phyloP scores from a whole-genome alignment of 148 eudicot genomes.

The Camellia granthamiana region DNA sequence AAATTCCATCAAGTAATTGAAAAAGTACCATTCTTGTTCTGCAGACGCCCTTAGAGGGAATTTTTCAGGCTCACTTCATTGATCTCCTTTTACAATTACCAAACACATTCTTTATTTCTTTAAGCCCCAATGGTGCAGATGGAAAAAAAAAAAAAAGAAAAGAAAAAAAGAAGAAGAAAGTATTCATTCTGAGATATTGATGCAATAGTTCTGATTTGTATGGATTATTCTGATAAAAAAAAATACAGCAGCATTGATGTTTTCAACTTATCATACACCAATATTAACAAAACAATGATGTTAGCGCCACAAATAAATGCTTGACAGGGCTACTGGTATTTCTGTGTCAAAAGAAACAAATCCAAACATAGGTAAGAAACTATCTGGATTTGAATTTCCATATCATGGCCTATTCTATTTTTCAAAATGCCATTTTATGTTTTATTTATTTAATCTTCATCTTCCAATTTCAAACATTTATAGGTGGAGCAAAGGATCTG shows the following conservation, averaged over 20 bases:
- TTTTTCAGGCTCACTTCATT: not conserved
- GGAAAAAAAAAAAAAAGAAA: too few species aligned
- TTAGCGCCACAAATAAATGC: not conserved
- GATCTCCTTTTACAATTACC: not conserved
- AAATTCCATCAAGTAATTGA: not conserved
- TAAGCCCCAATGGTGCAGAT: not conserved
- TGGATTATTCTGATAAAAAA: not conserved
- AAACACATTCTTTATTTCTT: not conserved
- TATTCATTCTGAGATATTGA: not conserved
- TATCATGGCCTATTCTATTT: not conserved
- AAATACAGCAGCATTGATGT: not conserved
- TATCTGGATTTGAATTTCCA: slow-evolving; percentile 7
- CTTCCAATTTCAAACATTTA: not conserved
- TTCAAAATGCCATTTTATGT: not conserved
- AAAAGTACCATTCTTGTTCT: not conserved
- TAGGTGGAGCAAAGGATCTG: slow-evolving; percentile 24
- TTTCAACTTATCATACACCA: not conserved
- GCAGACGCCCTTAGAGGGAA: not conserved
- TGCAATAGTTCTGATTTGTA: slow-evolving; percentile 1
- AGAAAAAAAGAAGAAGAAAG: not conserved
- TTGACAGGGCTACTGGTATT: slow-evolving; percentile 36
- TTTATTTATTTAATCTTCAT: not conserved
- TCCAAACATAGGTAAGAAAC: slow-evolving; percentile 22
- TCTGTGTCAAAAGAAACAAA: slow-evolving; percentile 24
- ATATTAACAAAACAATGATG: not conserved